A percentile compares a stretch with the other conserved stretches of the same genome.
Evolutionary conservation across 805 yeast genomes (phyloP).

Genomic region (Cephaloascus albidus): DNA sequence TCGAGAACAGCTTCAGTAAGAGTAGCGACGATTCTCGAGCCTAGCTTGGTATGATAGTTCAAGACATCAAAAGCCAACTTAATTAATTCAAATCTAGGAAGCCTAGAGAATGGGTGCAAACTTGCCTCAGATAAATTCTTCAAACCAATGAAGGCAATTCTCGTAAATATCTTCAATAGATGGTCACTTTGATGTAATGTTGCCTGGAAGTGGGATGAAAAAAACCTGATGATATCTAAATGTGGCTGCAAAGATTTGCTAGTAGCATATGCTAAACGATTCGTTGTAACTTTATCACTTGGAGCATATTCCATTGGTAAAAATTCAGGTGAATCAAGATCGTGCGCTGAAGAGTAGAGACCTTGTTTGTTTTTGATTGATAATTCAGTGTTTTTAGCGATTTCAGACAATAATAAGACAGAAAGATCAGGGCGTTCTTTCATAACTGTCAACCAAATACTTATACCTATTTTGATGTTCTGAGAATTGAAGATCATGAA

Average conservation of each 20-base stretch:
- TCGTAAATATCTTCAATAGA: slow-evolving; percentile 58
- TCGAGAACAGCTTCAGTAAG: slow-evolving; percentile 47
- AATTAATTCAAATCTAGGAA: slow-evolving; percentile 65
- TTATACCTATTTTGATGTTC: slow-evolving; percentile 54
- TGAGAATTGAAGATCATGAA: slow-evolving; percentile 54
- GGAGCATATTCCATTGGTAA: slow-evolving; percentile 85
- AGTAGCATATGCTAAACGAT: slow-evolving; percentile 40
- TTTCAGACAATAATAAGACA: slow-evolving; percentile 54
- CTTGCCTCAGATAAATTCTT: slow-evolving; percentile 48
- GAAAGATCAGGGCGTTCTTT: slow-evolving; percentile 55
- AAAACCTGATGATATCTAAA: slow-evolving; percentile 51
- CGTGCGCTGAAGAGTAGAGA: slow-evolving; percentile 47
- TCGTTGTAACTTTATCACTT: slow-evolving; percentile 52
- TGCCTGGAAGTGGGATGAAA: slow-evolving; percentile 75
- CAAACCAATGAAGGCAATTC: slow-evolving; percentile 49
- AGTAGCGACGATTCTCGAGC: slow-evolving; percentile 31
- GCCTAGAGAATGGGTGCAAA: slow-evolving; percentile 73
- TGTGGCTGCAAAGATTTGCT: slow-evolving; percentile 57
- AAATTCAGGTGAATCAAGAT: slow-evolving; percentile 50
- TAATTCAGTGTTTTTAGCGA: slow-evolving; percentile 59
- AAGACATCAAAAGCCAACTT: slow-evolving; percentile 59
- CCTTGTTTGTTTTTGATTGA: slow-evolving; percentile 56
- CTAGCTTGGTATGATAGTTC: slow-evolving; percentile 41
- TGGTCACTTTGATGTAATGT: slow-evolving; percentile 64
- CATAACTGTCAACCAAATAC: slow-evolving; percentile 75